phyloP scores from a whole-genome alignment of 306 rosid species.

The Mimosa pudica region DNA sequence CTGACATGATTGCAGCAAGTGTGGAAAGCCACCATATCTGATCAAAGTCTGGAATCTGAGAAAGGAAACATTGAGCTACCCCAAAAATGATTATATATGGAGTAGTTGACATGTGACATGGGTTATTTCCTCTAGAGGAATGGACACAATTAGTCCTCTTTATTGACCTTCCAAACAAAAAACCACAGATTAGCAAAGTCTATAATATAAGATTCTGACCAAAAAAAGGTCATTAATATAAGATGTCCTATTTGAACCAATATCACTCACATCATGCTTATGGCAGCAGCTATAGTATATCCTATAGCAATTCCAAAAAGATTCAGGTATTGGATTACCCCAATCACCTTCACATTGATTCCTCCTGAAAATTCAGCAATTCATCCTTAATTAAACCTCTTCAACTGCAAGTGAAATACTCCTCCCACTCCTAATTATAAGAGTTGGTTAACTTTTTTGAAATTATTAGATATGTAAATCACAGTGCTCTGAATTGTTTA shows the following conservation, averaged over 20 bases:
- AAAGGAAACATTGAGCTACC: constrained; percentile 39
- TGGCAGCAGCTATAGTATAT: constrained; percentile 64
- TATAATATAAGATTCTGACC: too few species aligned
- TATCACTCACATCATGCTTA: constrained; percentile 58
- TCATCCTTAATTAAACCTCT: not conserved
- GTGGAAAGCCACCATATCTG: constrained; percentile 73
- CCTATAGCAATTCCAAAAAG: constrained; percentile 59
- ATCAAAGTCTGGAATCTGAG: constrained; percentile 68
- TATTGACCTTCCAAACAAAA: constrained; percentile 51
- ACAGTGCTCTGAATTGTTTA: too few species aligned
- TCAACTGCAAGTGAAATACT: not conserved
- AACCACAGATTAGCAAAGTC: not conserved
- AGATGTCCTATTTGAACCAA: not conserved
- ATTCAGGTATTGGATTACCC: constrained; percentile 56
- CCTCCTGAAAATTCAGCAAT: constrained; percentile 49
- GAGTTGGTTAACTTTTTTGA: too few species aligned
- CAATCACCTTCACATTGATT: constrained; percentile 42
- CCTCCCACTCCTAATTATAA: too few species aligned
- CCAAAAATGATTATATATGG: constrained; percentile 55
- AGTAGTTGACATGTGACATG: constrained; percentile 60
- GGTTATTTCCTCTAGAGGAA: constrained; percentile 35
- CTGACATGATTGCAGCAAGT: constrained; percentile 68
- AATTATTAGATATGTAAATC: too few species aligned
- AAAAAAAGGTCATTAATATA: too few species aligned
- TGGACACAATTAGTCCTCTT: constrained; percentile 57